Evolutionary conservation across 2,329 filamentous ascomycete species (phyloP).

Genomic region (Tolypocladium inflatum): DNA sequence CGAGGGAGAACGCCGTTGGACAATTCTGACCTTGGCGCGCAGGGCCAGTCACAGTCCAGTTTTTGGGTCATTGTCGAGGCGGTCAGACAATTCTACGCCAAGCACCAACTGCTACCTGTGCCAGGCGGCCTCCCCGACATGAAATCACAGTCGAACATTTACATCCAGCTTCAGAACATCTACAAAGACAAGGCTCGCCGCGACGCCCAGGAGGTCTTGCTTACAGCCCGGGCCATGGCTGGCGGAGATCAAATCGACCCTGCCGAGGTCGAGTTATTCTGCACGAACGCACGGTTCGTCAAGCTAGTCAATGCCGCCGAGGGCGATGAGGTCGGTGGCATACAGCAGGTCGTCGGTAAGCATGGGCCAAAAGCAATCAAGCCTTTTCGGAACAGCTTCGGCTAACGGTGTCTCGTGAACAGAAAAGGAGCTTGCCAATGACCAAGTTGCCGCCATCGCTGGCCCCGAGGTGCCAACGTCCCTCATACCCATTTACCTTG

Average conservation of each 20-base stretch:
- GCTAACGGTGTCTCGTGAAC: slow-evolving; percentile 3
- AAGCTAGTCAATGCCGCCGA: slow-evolving; percentile 63
- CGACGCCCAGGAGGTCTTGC: slow-evolving; percentile 68
- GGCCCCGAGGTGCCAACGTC: slow-evolving; percentile 44
- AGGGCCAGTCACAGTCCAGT: slow-evolving; percentile 24
- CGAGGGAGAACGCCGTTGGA: background rate
- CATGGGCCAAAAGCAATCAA: background rate
- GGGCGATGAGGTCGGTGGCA: slow-evolving; percentile 31
- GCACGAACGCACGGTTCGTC: slow-evolving; percentile 89
- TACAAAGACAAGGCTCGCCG: slow-evolving; percentile 82
- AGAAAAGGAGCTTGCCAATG: slow-evolving; percentile 47
- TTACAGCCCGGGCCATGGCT: slow-evolving; percentile 44
- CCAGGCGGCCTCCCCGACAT: slow-evolving; percentile 89
- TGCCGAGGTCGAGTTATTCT: slow-evolving; percentile 80
- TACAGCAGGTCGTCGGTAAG: slow-evolving; percentile 48
- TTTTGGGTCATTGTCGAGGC: slow-evolving; percentile 90
- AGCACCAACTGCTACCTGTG: slow-evolving; percentile 67
- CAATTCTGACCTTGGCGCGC: background rate
- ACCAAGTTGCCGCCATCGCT: slow-evolving; percentile 38
- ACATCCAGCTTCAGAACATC: slow-evolving; percentile 82
- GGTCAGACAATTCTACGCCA: slow-evolving; percentile 64
- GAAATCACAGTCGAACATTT: slow-evolving; percentile 88
- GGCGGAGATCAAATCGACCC: slow-evolving; percentile 48
- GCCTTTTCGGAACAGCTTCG: background rate
- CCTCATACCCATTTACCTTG: slow-evolving; percentile 60